Evolutionary conservation across 306 rosid species (phyloP).

Genomic region (Glycine soja): DNA sequence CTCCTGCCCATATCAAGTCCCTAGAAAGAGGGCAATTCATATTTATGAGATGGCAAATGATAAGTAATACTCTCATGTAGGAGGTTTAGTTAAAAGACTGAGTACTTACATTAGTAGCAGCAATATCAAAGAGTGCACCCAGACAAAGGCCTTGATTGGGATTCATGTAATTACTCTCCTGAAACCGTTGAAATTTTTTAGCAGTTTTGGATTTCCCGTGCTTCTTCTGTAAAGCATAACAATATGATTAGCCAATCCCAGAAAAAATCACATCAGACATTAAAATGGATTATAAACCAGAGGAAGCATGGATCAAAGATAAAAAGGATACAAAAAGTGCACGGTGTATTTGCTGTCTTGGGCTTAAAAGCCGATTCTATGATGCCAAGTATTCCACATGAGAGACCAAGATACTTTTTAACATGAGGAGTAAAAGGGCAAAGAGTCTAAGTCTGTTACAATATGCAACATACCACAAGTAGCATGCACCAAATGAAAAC

Average conservation of each 20-base stretch:
- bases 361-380: constrained; percentile 20
- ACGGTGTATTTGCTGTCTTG: constrained; percentile 6
- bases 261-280: constrained; percentile 25
- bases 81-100: constrained; percentile 34
- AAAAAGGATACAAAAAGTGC: constrained; percentile 18
- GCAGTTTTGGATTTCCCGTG: constrained; percentile 66
- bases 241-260: constrained; percentile 37
- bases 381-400: constrained; percentile 33
- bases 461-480: constrained; percentile 10
- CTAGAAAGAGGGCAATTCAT: constrained; percentile 51
- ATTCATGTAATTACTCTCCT: constrained; percentile 93
- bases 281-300: constrained; percentile 37
- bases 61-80: not conserved
- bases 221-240: constrained; percentile 68
- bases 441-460: not conserved
- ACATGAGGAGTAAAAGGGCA: constrained; percentile 1
- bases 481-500: constrained; percentile 24
- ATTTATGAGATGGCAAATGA: constrained; percentile 35
- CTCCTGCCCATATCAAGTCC: constrained; percentile 94
- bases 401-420: not conserved
- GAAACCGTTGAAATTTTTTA: constrained; percentile 71
- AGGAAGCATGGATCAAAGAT: constrained; percentile 4
- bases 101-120: constrained; percentile 83
- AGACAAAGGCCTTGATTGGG: constrained; percentile 85
- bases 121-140: constrained; percentile 95